Evolutionary conservation across 164 flowering plant species (phyloP).

Genomic region (Stephania japonica): DNA sequence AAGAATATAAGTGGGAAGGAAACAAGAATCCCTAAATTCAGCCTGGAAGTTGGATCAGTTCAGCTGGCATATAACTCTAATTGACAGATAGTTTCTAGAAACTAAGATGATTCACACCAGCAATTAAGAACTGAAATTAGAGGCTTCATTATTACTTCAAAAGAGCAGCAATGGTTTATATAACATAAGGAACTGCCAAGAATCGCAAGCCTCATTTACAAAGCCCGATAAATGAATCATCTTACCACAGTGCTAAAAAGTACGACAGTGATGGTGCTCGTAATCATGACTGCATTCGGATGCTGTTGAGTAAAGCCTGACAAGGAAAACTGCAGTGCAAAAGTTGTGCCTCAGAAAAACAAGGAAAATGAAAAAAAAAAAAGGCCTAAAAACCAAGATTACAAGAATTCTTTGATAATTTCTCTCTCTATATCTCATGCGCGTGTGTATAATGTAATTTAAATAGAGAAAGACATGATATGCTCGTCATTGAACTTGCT

Average conservation of each 20-base stretch:
- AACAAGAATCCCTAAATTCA: too few relatives aligned
- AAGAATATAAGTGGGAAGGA: background rate
- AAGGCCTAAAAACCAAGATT: too few relatives aligned
- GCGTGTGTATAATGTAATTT: too few relatives aligned
- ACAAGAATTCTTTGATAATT: background rate
- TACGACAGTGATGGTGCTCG: conserved; percentile 90
- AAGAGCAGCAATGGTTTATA: background rate
- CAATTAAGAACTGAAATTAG: background rate
- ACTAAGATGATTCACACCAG: background rate
- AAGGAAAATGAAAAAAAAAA: background rate
- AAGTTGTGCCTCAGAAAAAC: background rate
- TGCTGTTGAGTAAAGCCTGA: conserved; percentile 56
- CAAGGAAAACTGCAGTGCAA: conserved; percentile 58
- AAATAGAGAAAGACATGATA: too few relatives aligned
- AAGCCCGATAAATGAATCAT: conserved; percentile 7
- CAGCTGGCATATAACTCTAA: background rate
- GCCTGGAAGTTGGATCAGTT: too few relatives aligned
- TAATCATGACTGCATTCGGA: conserved; percentile 81
- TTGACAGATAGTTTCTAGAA: background rate
- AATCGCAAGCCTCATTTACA: background rate
- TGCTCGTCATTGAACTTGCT: too few relatives aligned
- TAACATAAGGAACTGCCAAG: background rate
- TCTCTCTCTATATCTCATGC: too few relatives aligned
- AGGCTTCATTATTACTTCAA: background rate
- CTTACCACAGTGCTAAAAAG: conserved; percentile 97